Conservation (phyloP, 2,329 filamentous ascomycete species). For the Scedosporium apiospermum region DNA sequence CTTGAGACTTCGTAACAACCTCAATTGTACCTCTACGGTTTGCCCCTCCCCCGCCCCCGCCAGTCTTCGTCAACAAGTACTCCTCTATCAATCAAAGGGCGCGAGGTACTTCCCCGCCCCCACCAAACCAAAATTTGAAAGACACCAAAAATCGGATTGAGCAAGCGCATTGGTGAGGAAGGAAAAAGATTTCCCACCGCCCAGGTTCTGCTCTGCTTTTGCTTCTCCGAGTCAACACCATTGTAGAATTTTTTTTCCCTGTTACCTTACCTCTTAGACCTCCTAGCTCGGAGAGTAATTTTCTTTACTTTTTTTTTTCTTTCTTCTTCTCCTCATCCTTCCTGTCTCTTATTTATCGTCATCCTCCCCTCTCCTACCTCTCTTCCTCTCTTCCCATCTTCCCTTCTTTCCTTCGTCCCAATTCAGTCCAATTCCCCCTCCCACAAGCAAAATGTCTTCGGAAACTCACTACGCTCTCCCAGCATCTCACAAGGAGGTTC, state of each 20-base stretch:
- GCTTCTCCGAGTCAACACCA: neutral
- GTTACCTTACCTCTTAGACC: neutral
- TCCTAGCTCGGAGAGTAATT: conserved; percentile 3
- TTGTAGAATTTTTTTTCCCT: neutral
- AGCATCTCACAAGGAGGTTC: conserved; percentile 44
- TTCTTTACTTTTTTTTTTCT: neutral
- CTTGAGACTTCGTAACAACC: neutral
- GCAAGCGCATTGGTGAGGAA: neutral
- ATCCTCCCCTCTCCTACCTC: neutral
- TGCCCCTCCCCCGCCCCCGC: conserved; percentile 5
- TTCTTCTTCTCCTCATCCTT: neutral
- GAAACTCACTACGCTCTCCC: conserved; percentile 38
- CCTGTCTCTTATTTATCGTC: neutral
- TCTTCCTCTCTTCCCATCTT: neutral
- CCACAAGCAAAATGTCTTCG: conserved; percentile 26
- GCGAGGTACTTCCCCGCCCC: too few relatives aligned
- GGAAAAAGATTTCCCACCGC: conserved; percentile 2
- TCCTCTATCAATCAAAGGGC: too few relatives aligned
- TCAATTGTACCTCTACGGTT: too few relatives aligned
- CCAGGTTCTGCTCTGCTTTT: neutral
- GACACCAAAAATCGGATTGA: too few relatives aligned
- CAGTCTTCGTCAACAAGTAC: neutral
- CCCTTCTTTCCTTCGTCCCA: neutral
- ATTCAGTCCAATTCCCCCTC: conserved; percentile 2
- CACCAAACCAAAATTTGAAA: too few relatives aligned